Evolutionary conservation across 768 basidiomycete species (phyloP).

Genomic region (Amanita exitialis): DNA sequence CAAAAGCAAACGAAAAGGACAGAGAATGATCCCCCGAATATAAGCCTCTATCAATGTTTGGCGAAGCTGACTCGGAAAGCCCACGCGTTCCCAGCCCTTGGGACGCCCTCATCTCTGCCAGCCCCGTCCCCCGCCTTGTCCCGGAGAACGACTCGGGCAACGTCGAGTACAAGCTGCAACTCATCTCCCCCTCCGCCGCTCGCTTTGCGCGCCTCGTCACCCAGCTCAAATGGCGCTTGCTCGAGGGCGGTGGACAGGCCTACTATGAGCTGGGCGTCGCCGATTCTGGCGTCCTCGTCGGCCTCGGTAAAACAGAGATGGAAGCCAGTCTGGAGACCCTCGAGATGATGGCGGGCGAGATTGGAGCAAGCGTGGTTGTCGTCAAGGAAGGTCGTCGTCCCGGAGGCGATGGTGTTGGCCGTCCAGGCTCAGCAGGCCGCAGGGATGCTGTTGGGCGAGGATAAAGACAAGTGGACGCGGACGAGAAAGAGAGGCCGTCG

Average conservation of each 20-base stretch:
- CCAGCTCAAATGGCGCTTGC: conserved; percentile 90
- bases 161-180: conserved; percentile 91
- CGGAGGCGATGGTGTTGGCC: conserved; percentile 36
- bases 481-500: conserved; percentile 16
- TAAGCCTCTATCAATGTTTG: conserved; percentile 52
- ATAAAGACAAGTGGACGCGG: conserved; percentile 19
- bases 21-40: conserved; percentile 23
- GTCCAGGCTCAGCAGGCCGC: conserved; percentile 25
- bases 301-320: conserved; percentile 63
- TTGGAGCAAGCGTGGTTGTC: conserved; percentile 86
- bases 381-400: conserved; percentile 84
- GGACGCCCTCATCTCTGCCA: conserved; percentile 58
- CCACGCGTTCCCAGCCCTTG: conserved; percentile 75
- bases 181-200: conserved; percentile 64
- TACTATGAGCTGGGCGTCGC: conserved; percentile 80
- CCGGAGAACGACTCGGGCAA: conserved; percentile 83
- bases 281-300: conserved; percentile 82
- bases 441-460: conserved; percentile 27
- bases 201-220: conserved; percentile 83
- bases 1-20: no score
- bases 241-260: conserved; percentile 77
- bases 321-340: conserved; percentile 79
- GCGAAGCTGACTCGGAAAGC: conserved; percentile 75
- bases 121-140: conserved; percentile 49
- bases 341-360: conserved; percentile 89